These are phyloP conservation scores for Castanea crenata DNA, from an alignment of 306 rosid genomes.

Conservation along the genomic window DNA sequence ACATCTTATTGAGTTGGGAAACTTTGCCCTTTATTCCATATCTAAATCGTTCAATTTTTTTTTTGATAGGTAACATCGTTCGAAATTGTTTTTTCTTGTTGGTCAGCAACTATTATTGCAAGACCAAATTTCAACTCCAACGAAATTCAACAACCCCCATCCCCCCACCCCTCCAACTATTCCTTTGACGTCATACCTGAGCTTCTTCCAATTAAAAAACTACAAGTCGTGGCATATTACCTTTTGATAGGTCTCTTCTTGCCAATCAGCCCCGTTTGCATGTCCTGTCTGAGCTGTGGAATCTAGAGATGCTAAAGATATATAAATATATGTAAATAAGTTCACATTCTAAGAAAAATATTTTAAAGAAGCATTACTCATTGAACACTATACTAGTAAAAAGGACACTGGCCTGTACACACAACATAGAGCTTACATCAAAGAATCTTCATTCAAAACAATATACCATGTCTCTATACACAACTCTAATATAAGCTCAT, in stretches of 20 bases:
- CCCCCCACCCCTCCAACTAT: neutral
- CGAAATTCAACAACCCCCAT: neutral
- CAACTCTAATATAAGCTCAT: neutral
- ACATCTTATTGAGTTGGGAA: neutral
- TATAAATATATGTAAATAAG: conserved; percentile 7
- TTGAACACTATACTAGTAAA: neutral
- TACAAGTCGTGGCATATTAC: conserved; percentile 33
- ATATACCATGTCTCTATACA: neutral
- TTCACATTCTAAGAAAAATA: neutral
- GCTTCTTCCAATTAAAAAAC: neutral
- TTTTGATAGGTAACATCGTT: neutral
- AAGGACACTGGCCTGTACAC: too few species aligned
- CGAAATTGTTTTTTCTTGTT: neutral
- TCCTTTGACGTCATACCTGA: neutral
- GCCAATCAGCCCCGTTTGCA: conserved; percentile 73
- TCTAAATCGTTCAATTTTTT: neutral
- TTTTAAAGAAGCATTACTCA: neutral
- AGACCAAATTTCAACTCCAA: neutral
- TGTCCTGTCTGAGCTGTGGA: conserved; percentile 70
- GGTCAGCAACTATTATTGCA: neutral
- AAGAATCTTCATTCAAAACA: neutral
- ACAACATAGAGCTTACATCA: neutral
- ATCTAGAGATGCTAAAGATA: conserved; percentile 71
- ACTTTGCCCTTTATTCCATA: neutral
- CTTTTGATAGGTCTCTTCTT: conserved; percentile 80